Base-by-base conservation (phyloP, 1,139 yeast species). In the Yamadazyma taylorii region DNA sequence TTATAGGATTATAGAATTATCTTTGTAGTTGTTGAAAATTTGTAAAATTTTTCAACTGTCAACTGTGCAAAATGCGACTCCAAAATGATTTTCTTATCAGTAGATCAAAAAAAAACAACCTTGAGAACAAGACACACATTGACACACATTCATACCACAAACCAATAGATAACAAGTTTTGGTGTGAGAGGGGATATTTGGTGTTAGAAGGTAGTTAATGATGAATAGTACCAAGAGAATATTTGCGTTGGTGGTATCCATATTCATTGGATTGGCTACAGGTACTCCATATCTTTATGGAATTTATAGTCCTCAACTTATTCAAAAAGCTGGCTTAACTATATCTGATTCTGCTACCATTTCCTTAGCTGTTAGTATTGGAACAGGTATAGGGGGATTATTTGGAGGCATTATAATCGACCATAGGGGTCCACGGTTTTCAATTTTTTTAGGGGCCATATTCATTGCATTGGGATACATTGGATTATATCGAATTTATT, bases 201-300 rank as follows among this genome's bases (percentile, higher is more conserved):
- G 21, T n/a, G 16, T 5, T 25, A 10, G n/a, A 12, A 12, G n/a
- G 16, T 12, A 13, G 5, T 25, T 25, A 5, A 27, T 8, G 11
- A 27, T 27, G 30, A 9, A 33, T 46, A 8, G 40, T 24, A 24
- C 46, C 12, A 35, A 39, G 24, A 30, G 63, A 30, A 26, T 51
- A 12, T 22, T 48, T 4, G 46, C 60, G 0, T 40, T 57, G 16
- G 32, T 46, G 3, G 39, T 45, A 12, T 52, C 59, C 7, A 53
- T 68, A n/a, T 53, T 68, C 28, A 63, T 70, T 23, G 58, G 72
- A 1, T 46, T 71, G 33, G 75, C 69, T 1, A 56, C 88, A 3
- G 90, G 92, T 0, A 82, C 90, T 1, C 85, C 87, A 0, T 84
- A 83, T 52, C 61, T 82, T 16, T 85, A 79, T 53, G 85, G 90